Evolutionary conservation across 2,329 filamentous ascomycete species (phyloP).

Genomic region (Pseudogymnoascus sp.): DNA sequence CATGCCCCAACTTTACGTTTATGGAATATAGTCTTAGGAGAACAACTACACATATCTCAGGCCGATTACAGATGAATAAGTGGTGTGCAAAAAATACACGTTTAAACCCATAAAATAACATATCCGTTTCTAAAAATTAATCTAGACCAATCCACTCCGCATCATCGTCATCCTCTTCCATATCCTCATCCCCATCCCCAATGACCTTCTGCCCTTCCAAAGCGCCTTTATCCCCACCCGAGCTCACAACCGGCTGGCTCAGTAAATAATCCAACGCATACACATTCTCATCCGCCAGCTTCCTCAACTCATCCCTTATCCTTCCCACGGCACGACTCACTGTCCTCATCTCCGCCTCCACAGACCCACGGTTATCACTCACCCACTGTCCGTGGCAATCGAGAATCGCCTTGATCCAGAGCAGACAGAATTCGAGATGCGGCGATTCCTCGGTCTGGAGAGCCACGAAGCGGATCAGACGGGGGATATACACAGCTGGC

Average conservation of each 20-base stretch:
- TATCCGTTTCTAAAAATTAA: constrained; percentile 21
- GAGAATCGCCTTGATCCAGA: constrained; percentile 82
- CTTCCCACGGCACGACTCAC: constrained; percentile 73
- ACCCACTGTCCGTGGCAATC: constrained; percentile 80
- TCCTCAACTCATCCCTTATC: constrained; percentile 76
- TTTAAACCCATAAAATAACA: not conserved
- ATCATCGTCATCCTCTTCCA: constrained; percentile 35
- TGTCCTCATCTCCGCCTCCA: constrained; percentile 77
- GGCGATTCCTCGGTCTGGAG: constrained; percentile 82
- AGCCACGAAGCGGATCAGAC: constrained; percentile 80
- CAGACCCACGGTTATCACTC: constrained; percentile 69
- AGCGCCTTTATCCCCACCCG: constrained; percentile 24
- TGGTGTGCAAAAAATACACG: not conserved
- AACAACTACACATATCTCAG: not conserved
- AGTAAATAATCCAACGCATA: constrained; percentile 84
- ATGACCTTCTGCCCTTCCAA: constrained; percentile 29
- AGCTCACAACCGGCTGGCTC: constrained; percentile 39
- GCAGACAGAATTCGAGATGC: constrained; percentile 87
- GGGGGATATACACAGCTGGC: constrained; percentile 78
- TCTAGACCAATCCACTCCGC: constrained; percentile 50
- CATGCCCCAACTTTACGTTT: not conserved
- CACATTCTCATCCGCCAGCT: constrained; percentile 78
- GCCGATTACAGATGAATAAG: not conserved
- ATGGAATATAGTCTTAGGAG: not conserved
- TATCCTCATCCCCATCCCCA: constrained; percentile 30